Percentiles rank a stretch among this genome's conserved stretches.
phyloP scores from a whole-genome alignment of 208 protist genomes.

The Crithidia brevicula region DNA sequence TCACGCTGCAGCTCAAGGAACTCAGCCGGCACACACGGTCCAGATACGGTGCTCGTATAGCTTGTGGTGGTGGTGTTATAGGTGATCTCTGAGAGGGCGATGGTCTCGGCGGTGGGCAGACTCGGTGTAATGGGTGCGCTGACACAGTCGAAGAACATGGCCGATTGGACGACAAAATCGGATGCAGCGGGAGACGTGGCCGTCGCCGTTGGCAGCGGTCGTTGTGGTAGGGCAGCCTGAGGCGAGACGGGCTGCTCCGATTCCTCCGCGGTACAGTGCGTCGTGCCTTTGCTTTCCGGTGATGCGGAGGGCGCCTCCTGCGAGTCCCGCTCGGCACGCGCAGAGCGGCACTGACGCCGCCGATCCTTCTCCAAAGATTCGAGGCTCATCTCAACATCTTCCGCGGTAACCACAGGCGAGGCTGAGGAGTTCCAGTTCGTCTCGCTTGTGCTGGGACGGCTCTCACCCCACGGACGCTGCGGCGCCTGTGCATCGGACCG shows the following conservation, averaged over 20 bases:
- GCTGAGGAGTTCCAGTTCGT: constrained; percentile 12
- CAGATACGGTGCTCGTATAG: neutral
- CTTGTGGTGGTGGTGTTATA: no score
- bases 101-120: neutral
- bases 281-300: neutral
- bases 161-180: constrained; percentile 29
- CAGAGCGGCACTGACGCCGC: constrained; percentile 16
- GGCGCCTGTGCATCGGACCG: constrained; percentile 37
- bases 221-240: neutral
- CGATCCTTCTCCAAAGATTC: constrained; percentile 20
- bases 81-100: neutral
- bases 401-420: constrained; percentile 28
- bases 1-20: constrained; percentile 52
- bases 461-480: constrained; percentile 25
- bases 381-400: constrained; percentile 19
- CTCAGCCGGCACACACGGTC: constrained; percentile 34
- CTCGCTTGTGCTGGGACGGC: neutral
- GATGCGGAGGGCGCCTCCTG: neutral
- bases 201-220: neutral
- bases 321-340: neutral
- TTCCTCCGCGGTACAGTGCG: neutral
- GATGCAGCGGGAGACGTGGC: constrained; percentile 19
- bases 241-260: neutral
- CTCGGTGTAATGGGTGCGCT: constrained; percentile 47
- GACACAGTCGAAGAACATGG: constrained; percentile 62